Conservation (phyloP, 257 asterid genomes). For the Nicotiana otophora region DNA sequence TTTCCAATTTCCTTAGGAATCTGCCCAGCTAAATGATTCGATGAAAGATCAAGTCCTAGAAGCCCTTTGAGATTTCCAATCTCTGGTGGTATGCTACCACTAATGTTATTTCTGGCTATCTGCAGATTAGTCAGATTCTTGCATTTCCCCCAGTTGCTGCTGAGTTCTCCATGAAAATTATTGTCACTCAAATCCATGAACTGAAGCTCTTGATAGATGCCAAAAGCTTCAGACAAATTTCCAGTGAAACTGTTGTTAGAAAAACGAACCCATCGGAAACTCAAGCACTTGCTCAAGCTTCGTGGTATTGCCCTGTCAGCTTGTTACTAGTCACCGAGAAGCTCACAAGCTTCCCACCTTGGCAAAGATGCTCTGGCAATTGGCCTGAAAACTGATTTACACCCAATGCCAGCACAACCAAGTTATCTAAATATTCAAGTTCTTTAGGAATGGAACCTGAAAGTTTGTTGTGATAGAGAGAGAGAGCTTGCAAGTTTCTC, state of each 20-base stretch:
- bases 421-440: constrained; percentile 10
- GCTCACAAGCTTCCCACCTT: neutral
- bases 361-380: constrained; percentile 11
- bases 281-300: constrained; percentile 9
- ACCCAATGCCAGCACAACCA: neutral
- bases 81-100: constrained; percentile 13
- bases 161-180: constrained; percentile 10
- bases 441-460: constrained; percentile 20
- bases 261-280: neutral
- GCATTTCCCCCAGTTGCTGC: neutral
- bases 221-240: constrained; percentile 5
- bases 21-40: neutral
- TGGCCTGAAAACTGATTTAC: constrained; percentile 6
- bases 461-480: neutral
- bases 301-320: constrained; percentile 5
- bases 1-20: neutral
- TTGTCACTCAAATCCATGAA: neutral
- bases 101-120: neutral
- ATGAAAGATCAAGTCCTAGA: neutral
- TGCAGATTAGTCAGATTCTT: neutral
- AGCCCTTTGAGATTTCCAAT: neutral
- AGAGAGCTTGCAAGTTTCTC: neutral
- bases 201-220: neutral
- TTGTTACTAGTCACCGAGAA: constrained; percentile 4
- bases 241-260: neutral